Evolutionary conservation across 1,139 yeast genomes (phyloP), one percentile per base, ranked within the genome.

Genomic region (Tardiomyces digboiensis): DNA sequence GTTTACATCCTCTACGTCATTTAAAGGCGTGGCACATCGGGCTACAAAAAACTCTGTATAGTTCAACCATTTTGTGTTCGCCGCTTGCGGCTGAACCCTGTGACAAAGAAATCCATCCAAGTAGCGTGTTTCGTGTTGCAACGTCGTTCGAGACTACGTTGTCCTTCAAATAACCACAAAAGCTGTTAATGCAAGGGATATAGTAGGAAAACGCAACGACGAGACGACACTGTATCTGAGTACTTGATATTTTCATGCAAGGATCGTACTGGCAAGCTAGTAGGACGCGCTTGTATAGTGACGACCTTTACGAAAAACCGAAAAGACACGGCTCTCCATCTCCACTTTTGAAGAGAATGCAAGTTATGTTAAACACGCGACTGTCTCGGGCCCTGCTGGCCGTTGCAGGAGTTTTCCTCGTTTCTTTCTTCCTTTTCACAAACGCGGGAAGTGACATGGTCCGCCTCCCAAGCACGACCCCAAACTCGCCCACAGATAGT

Each of bases 221-320:
- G n/a, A n/a, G n/a, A n/a, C n/a, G n/a, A n/a, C n/a, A n/a, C n/a
- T n/a, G n/a, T n/a, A n/a, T n/a, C n/a, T n/a, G n/a, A n/a, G n/a
- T n/a, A n/a, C n/a, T n/a, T n/a, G n/a, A n/a, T n/a, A n/a, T 26
- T n/a, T 26, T 26, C 5, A 26, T 26, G 33, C 33, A 26, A 26
- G 33, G 33, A 4, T 16, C 33, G 33, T 26, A 26, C 10, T 26
- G 33, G 33, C 33, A 26, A 26, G 33, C 33, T 8, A 26, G 14
- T 16, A 26, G 33, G 33, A 26, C 33, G 33, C 33, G 33, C 33
- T 26, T 26, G 33, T 26, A 26, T 16, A 26, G 33, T 26, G 33
- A 26, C 33, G 33, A 26, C 33, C 33, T 26, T 8, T 26, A 26
- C 33, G 33, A 26, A 8, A 26, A 26, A 16, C 33, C 33, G 12